Conservation (phyloP, 2,329 filamentous ascomycete genomes). For the Cladosporium sp. region DNA sequence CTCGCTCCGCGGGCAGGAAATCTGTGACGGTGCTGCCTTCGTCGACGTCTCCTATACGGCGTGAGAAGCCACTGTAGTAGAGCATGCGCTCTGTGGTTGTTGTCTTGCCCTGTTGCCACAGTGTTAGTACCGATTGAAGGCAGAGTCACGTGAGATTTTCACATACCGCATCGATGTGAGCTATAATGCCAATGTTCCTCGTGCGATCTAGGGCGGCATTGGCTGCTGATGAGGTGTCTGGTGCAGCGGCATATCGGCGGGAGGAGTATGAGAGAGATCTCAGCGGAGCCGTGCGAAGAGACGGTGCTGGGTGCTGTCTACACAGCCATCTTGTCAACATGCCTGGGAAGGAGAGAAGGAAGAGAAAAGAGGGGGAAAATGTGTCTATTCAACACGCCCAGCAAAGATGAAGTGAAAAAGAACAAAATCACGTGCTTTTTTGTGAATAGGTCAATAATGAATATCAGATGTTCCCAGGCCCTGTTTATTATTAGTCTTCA, state of each 20-base stretch:
- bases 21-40: constrained; percentile 96
- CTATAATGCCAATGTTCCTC: constrained; percentile 96
- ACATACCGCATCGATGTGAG: constrained; percentile 86
- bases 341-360: neutral
- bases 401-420: too few relatives aligned
- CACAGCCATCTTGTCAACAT: constrained; percentile 25
- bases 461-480: too few relatives aligned
- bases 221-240: constrained; percentile 10
- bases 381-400: neutral
- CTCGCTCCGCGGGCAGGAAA: constrained; percentile 88
- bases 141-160: neutral
- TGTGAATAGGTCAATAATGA: neutral
- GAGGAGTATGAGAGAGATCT: constrained; percentile 18
- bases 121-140: neutral
- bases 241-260: constrained; percentile 16
- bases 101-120: constrained; percentile 70
- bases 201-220: constrained; percentile 49
- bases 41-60: constrained; percentile 90
- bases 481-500: neutral
- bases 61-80: constrained; percentile 88
- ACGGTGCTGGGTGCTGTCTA: constrained; percentile 22
- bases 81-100: constrained; percentile 99
- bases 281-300: neutral
- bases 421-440: neutral
- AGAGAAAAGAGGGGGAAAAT: neutral